Conservation (phyloP, 2,329 filamentous ascomycete genomes). For the Apiospora arundinis region DNA sequence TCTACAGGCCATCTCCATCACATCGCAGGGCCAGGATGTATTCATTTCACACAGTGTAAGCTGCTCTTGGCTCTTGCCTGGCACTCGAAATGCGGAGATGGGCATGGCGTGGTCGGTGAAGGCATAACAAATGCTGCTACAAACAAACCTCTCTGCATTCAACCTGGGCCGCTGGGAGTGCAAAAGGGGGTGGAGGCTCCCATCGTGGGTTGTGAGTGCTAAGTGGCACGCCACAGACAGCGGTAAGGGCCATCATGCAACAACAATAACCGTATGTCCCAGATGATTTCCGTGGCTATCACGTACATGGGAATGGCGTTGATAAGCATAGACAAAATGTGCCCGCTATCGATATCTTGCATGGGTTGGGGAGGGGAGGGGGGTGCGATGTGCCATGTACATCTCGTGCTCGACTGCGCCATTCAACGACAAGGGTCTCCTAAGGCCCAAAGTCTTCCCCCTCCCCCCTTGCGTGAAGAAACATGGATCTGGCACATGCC, state of each 20-base stretch:
- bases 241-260: not conserved
- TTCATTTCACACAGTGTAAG: not conserved
- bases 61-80: not conserved
- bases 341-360: conserved; percentile 17
- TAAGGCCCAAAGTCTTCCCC: not conserved
- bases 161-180: not conserved
- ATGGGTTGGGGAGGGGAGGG: not conserved
- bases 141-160: not conserved
- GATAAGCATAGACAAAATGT: not conserved
- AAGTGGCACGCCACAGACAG: not conserved
- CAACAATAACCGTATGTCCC: not conserved
- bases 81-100: conserved; percentile 4
- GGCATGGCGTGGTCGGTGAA: not conserved
- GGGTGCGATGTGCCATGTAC: not conserved
- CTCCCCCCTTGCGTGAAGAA: not conserved
- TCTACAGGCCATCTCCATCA: conserved; percentile 4
- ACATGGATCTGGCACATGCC: conserved; percentile 12
- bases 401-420: not conserved
- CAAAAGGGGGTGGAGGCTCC: not conserved
- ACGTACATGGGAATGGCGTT: not conserved
- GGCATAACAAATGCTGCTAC: not conserved
- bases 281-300: not conserved
- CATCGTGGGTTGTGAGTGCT: not conserved
- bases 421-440: conserved; percentile 8
- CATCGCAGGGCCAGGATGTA: not conserved